Percentiles rank a stretch among this genome's conserved stretches.
These are phyloP conservation scores for Globisporangium parvum DNA, from an alignment of 352 stramenopile species.

Conservation along the genomic window DNA sequence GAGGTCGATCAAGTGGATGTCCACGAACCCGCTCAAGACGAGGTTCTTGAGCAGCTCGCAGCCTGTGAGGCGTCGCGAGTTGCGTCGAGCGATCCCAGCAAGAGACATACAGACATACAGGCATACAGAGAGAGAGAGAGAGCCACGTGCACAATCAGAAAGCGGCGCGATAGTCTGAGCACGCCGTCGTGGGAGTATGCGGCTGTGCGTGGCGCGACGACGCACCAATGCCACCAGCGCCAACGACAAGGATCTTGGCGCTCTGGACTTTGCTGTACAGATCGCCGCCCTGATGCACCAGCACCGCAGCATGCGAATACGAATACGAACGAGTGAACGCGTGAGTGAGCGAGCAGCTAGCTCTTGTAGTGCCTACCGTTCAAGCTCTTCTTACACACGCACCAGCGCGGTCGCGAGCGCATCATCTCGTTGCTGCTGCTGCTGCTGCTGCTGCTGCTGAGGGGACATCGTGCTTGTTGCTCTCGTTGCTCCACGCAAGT, in stretches of 20 bases:
- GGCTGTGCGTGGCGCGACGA: too few relatives aligned
- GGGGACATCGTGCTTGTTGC: constrained; percentile 18
- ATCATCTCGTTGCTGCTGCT: too few relatives aligned
- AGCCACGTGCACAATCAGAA: not conserved
- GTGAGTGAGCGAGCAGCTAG: not conserved
- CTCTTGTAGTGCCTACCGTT: too few relatives aligned
- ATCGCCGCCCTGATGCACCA: constrained; percentile 36
- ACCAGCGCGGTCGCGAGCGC: constrained; percentile 41
- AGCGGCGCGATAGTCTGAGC: not conserved
- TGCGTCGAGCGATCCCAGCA: too few relatives aligned
- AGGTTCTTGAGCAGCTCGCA: constrained; percentile 99
- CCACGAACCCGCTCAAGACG: constrained; percentile 93
- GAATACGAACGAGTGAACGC: not conserved
- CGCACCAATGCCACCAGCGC: constrained; percentile 95
- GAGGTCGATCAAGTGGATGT: constrained; percentile 95
- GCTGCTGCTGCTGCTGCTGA: too few relatives aligned
- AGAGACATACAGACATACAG: not conserved
- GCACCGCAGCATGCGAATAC: not conserved
- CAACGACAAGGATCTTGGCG: constrained; percentile 94
- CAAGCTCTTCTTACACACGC: constrained; percentile 3
- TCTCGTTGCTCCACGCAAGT: not conserved
- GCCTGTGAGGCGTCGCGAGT: constrained; percentile 26
- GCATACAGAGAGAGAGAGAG: not conserved
- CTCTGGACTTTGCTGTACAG: constrained; percentile 65
- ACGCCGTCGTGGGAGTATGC: too few relatives aligned